phyloP scores from a whole-genome alignment of 2,329 filamentous ascomycete genomes.

The Boeremia exigua region DNA sequence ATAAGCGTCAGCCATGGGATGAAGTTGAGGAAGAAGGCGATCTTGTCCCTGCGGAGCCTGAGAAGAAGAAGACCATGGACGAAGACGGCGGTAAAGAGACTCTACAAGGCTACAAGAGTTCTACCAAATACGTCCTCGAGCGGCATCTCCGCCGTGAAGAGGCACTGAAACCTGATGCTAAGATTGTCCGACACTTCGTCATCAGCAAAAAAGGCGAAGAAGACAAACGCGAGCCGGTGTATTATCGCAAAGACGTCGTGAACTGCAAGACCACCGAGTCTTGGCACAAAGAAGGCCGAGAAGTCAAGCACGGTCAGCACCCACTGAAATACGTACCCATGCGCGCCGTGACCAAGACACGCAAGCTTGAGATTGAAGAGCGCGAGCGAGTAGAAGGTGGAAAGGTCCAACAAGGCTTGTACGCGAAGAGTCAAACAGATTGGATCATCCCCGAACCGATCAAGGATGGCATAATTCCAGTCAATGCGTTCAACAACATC shows the following conservation, averaged over 20 bases:
- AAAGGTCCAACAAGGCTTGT: conserved; percentile 87
- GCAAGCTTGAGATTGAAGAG: conserved; percentile 88
- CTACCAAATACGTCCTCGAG: conserved; percentile 82
- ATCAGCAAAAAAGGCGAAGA: conserved; percentile 73
- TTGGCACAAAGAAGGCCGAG: conserved; percentile 96
- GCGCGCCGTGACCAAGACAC: conserved; percentile 85
- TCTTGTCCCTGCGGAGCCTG: conserved; percentile 72
- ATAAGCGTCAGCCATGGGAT: conserved; percentile 71
- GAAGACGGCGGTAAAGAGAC: conserved; percentile 75
- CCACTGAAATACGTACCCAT: conserved; percentile 89
- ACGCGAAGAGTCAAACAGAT: conserved; percentile 83
- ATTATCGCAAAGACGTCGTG: conserved; percentile 77
- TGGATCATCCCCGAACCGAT: conserved; percentile 95
- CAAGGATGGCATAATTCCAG: conserved; percentile 82
- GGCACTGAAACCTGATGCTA: conserved; percentile 73
- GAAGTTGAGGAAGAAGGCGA: conserved; percentile 80
- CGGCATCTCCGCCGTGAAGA: conserved; percentile 92
- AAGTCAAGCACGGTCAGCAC: conserved; percentile 70
- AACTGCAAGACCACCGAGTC: conserved; percentile 90
- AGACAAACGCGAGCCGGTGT: conserved; percentile 79
- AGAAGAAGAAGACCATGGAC: conserved; percentile 68
- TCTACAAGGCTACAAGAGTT: conserved; percentile 85
- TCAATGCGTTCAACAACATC: conserved; percentile 95
- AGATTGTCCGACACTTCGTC: conserved; percentile 75
- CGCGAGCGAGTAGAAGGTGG: conserved; percentile 77